phyloP scores from a whole-genome alignment of 352 stramenopile genomes.

The Pythium phragmiticola region DNA sequence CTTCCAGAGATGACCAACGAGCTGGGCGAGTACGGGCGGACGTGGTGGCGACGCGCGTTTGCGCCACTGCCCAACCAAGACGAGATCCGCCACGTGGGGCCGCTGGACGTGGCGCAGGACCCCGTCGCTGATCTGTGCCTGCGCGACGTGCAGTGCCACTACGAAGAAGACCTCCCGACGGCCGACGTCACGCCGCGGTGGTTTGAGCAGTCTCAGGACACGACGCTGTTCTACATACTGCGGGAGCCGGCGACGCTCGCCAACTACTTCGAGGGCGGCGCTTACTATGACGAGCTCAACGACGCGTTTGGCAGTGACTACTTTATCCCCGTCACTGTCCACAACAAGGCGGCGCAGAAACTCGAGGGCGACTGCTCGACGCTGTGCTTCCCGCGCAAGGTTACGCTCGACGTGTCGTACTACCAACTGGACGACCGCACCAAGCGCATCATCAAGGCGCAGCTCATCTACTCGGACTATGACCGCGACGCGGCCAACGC shows the following conservation, averaged over 20 bases:
- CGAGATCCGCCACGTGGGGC: slow-evolving; percentile 90
- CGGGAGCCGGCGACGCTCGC: slow-evolving; percentile 89
- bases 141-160: slow-evolving; percentile 87
- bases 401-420: slow-evolving; percentile 94
- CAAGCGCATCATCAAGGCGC: slow-evolving; percentile 92
- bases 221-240: slow-evolving; percentile 91
- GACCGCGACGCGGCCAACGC: slow-evolving; percentile 87
- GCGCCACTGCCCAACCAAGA: slow-evolving; percentile 93
- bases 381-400: slow-evolving; percentile 90
- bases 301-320: slow-evolving; percentile 76
- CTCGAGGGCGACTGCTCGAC: slow-evolving; percentile 88
- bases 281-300: slow-evolving; percentile 68
- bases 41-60: slow-evolving; percentile 73
- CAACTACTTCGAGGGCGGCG: slow-evolving; percentile 81
- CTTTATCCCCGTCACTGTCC: slow-evolving; percentile 93
- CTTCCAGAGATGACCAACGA: slow-evolving; percentile 85
- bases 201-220: slow-evolving; percentile 92
- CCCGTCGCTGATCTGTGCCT: slow-evolving; percentile 93
- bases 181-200: slow-evolving; percentile 92
- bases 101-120: slow-evolving; percentile 83
- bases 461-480: slow-evolving; percentile 91
- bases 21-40: slow-evolving; percentile 53
- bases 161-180: slow-evolving; percentile 90
- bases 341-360: slow-evolving; percentile 73
- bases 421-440: slow-evolving; percentile 90